Evolutionary conservation across 1,284 basidiomycete genomes (phyloP).

Genomic region (Sphaerobolus stellatus): DNA sequence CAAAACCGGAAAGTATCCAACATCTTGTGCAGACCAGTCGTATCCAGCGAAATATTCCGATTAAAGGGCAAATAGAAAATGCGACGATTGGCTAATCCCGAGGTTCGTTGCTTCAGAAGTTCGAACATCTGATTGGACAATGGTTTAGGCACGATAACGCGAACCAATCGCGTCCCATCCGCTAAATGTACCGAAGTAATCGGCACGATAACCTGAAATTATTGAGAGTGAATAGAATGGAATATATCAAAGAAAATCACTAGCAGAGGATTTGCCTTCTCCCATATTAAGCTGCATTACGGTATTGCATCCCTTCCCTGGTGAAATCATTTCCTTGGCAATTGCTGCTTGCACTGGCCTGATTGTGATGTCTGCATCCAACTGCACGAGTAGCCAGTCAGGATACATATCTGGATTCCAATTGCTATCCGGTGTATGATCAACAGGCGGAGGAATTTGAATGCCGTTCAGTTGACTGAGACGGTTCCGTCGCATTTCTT

Average conservation of each 20-base stretch:
- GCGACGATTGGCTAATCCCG: conserved; percentile 44
- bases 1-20: conserved; percentile 39
- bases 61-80: conserved; percentile 52
- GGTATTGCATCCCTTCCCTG: conserved; percentile 35
- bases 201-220: conserved; percentile 42
- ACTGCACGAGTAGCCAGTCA: conserved; percentile 52
- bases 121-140: conserved; percentile 48
- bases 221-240: too few species aligned
- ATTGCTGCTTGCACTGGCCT: conserved; percentile 42
- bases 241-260: neutral
- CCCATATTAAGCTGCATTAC: conserved; percentile 58
- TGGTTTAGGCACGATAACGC: conserved; percentile 49
- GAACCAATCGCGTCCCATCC: conserved; percentile 40
- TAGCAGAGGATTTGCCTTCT: conserved; percentile 53
- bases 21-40: conserved; percentile 22
- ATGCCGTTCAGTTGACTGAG: too few species aligned
- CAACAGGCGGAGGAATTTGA: too few species aligned
- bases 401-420: conserved; percentile 22
- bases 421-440: too few species aligned
- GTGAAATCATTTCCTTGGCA: conserved; percentile 49
- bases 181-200: conserved; percentile 41
- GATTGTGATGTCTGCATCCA: conserved; percentile 43
- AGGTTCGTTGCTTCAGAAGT: conserved; percentile 42
- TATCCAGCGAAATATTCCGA: conserved; percentile 32
- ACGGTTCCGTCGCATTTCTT: too few species aligned